Percentiles rank a stretch among this genome's conserved stretches.
Conservation (phyloP, 345 rosid genomes). For the Balakata baccata region DNA sequence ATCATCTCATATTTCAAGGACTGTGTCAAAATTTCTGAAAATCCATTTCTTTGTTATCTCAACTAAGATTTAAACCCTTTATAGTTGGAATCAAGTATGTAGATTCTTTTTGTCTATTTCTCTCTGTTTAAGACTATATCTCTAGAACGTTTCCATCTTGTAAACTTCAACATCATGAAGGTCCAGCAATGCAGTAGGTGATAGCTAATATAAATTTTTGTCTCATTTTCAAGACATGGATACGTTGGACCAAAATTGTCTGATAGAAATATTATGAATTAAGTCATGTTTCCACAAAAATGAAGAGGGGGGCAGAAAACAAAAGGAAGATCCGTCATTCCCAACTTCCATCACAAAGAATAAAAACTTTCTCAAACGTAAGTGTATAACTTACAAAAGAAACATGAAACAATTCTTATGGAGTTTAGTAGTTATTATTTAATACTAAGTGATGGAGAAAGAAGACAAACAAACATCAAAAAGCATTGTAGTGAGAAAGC, state of each 20-base stretch:
- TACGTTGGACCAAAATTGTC: background rate
- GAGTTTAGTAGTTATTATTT: background rate
- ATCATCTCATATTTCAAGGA: background rate
- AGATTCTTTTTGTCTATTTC: background rate
- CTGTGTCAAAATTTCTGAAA: background rate
- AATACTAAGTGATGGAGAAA: background rate
- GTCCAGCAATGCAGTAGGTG: too few relatives aligned
- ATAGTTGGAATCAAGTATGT: background rate
- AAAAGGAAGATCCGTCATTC: too few relatives aligned
- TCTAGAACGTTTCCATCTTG: background rate
- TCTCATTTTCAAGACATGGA: background rate
- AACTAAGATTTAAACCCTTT: background rate
- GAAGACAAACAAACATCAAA: slow-evolving; percentile 2
- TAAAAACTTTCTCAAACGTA: too few relatives aligned
- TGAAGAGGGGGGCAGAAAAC: too few relatives aligned
- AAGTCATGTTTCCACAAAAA: too few relatives aligned
- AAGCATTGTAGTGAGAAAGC: slow-evolving; percentile 13
- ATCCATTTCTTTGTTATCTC: background rate
- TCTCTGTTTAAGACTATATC: background rate
- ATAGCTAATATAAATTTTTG: background rate
- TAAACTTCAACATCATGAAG: background rate
- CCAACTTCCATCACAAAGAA: background rate
- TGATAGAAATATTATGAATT: background rate
- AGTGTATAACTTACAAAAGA: too few relatives aligned
- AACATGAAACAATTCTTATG: background rate